A percentile compares a stretch with the other conserved stretches of the same genome.
phyloP scores from a whole-genome alignment of 352 stramenopile species.

The Pythium rhizo-oryzae region DNA sequence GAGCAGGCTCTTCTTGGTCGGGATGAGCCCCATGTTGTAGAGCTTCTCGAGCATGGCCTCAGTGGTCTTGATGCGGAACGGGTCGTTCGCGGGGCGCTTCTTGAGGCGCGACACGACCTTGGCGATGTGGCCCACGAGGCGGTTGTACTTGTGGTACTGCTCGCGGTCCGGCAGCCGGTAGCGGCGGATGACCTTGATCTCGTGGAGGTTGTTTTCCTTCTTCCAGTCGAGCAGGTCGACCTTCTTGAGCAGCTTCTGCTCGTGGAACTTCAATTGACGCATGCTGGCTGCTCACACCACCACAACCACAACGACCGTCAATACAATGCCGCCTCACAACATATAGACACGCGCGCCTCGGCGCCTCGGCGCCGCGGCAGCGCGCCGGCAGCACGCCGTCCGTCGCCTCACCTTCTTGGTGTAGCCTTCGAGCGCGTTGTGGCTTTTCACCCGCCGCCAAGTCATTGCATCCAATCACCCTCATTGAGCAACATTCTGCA shows the following conservation, averaged over 20 bases:
- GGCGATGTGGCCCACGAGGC: conserved; percentile 96
- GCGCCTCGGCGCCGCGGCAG: not conserved
- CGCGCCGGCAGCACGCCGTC: too few species aligned
- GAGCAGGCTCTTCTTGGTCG: conserved; percentile 95
- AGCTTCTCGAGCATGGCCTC: conserved; percentile 98
- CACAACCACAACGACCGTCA: not conserved
- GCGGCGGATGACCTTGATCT: conserved; percentile 97
- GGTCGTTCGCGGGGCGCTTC: conserved; percentile 93
- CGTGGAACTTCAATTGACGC: conserved; percentile 94
- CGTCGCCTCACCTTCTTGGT: conserved; percentile 17
- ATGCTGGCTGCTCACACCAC: conserved; percentile 43
- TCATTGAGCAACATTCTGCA: conserved; percentile 18
- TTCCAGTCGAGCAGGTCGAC: conserved; percentile 99
- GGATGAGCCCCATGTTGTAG: conserved; percentile 97
- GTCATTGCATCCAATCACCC: conserved; percentile 24
- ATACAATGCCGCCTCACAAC: not conserved
- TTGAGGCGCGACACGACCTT: conserved; percentile 96
- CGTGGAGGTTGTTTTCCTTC: conserved; percentile 97
- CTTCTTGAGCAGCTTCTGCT: conserved; percentile 99
- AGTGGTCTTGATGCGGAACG: conserved; percentile 97
- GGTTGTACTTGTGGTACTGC: conserved; percentile 99
- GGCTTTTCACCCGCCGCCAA: conserved; percentile 30
- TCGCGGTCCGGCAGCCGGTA: conserved; percentile 99
- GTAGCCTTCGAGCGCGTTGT: conserved; percentile 10
- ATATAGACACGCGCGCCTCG: not conserved